phyloP scores from a whole-genome alignment of 768 basidiomycete genomes.

The Pleurotus djamor region DNA sequence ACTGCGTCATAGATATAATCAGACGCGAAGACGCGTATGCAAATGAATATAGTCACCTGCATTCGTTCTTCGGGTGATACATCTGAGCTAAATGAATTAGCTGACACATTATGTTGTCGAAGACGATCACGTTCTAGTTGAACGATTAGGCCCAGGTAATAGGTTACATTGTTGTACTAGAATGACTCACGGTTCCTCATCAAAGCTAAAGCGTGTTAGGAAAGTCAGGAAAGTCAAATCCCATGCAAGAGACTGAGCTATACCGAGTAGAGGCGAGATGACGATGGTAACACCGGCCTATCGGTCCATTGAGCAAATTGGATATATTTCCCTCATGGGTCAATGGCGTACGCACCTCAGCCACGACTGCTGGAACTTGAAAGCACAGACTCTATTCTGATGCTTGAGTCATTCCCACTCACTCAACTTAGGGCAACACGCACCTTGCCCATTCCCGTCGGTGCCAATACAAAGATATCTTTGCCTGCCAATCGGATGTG shows the following conservation, averaged over 20 bases:
- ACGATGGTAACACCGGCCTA: slow-evolving; percentile 73
- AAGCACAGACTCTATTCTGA: slow-evolving; percentile 72
- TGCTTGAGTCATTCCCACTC: neutral
- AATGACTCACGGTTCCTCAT: slow-evolving; percentile 71
- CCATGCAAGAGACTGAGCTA: slow-evolving; percentile 11
- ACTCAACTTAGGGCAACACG: neutral
- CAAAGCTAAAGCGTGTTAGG: slow-evolving; percentile 45
- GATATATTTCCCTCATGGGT: neutral
- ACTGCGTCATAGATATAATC: slow-evolving; percentile 33
- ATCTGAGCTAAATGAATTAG: slow-evolving; percentile 67
- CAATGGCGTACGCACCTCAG: slow-evolving; percentile 36
- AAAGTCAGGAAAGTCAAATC: neutral
- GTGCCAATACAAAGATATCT: slow-evolving; percentile 80
- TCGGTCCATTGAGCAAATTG: neutral
- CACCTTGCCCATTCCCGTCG: slow-evolving; percentile 90
- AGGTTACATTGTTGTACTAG: no score
- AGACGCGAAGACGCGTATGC: neutral
- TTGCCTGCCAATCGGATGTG: slow-evolving; percentile 37
- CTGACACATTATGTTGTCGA: slow-evolving; percentile 50
- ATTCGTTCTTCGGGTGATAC: slow-evolving; percentile 50
- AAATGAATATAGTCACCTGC: slow-evolving; percentile 35
- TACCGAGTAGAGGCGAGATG: slow-evolving; percentile 76
- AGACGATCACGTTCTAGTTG: slow-evolving; percentile 62
- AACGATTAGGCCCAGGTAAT: no score
- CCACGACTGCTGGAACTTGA: slow-evolving; percentile 76